Evolutionary conservation across 2,329 filamentous ascomycete species (phyloP), one percentile per base, ranked within the genome.

Genomic region (Colletotrichum sp.): DNA sequence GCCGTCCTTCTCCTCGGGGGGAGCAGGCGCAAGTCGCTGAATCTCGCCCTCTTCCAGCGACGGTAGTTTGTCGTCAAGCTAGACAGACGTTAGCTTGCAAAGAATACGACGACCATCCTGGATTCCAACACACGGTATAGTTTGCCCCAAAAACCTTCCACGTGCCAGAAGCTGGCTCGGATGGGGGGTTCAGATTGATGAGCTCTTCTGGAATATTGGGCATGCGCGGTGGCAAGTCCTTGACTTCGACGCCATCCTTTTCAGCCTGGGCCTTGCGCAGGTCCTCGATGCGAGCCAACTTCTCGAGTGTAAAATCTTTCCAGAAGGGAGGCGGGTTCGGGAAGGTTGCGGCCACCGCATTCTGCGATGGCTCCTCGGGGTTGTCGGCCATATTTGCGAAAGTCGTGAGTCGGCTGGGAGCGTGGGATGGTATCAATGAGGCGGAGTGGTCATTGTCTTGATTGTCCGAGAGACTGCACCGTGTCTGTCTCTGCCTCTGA

Each of bases 321-420:
- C 95, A 98, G 86, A 98, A 98, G 1, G 94, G 93, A 30, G 97
- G 97, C 30, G 97, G 97, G 68, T 94, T 92, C 28, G 97, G 96
- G 83, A 96, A 98, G 55, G 93, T 92, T 28, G 94, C 92, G 30
- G 92, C 89, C 79, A 90, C 84, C 62, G 88, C 86, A 56, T 79
- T 79, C 78, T 82, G 80, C 10, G 85, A 84, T 61, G 87, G 85
- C 70, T 86, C 86, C 43, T 84, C 83, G 12, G 85, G 81, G 56
- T 61, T 67, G 56, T 92, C 92, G 74, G 91, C 91, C 93, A 95
- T 95, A 58, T 70, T 78, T 76, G 15, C 58, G 30, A 15, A 28
- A 25, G n/a, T 13, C n/a, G 32, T 16, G 28, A 16, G 56, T 65
- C 18, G 43, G 27, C 18, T 22, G 12, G 18, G 43, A 34, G 62